Base-by-base conservation (phyloP, 768 basidiomycete genomes). In the Podaxis sp. region DNA sequence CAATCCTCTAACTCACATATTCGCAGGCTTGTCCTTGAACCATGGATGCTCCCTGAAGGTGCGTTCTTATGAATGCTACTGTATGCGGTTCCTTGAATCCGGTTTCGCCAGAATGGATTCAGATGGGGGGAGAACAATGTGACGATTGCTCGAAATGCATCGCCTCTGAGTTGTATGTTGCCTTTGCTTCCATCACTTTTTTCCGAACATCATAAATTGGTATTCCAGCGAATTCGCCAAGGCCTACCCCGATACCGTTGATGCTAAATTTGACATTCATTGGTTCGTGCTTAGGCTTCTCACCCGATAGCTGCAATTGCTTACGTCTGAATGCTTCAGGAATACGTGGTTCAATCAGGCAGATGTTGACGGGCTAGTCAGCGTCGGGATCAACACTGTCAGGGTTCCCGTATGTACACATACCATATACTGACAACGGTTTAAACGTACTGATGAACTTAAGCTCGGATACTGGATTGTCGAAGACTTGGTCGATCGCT, bases 401-500 rank as follows among this genome's bases (percentile, higher is more conserved):
- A 85, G 91, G 35, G 76, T 92, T 65, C 91, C 91, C 0, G 89
- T 90, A 65, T 61, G 85, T 67, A 2, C 11, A 38, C 32, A 37
- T 55, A 51, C 27, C 18, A 4, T 47, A 48, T n/a, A 11, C 4
- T 57, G 5, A 6, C 59, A 16, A 25, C 37, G 54, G 25, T 28
- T 10, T 27, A 9, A 53, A 58, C 9, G 32, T 4, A 37, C 55
- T 55, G 25, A 58, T 32, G n/a, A 9, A 40, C 52, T 21, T 51
- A 38, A 91, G 89, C 82, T 92, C 42, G 90, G 91, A 0, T 93
- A 88, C 69, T 93, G 91, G 91, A 85, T 92, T 50, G 74, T 93
- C 6, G 91, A 93, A 68, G 78, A 76, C 2, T 74, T 93, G 6
- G 90, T 92, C 0, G 68, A 91, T 68, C 79, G 85, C 3, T 65